These are phyloP conservation scores for Cucumis melo DNA, from an alignment of 306 rosid species.

Conservation along the genomic window DNA sequence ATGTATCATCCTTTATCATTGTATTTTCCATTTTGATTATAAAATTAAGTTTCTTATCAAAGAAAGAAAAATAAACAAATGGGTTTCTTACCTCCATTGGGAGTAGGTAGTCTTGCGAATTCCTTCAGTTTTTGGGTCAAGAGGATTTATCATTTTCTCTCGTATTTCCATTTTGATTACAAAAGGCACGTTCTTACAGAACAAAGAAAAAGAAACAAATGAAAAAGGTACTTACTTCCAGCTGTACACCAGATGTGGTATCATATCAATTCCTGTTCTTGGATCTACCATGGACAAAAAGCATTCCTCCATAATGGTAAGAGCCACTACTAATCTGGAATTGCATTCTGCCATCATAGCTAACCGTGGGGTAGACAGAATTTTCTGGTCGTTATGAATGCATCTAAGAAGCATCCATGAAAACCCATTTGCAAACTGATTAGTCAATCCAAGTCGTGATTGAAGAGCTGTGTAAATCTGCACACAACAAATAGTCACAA, in stretches of 20 bases:
- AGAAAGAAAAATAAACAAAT: background rate
- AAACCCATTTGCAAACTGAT: conserved; percentile 44
- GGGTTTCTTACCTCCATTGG: conserved; percentile 54
- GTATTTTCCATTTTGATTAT: background rate
- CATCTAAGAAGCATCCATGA: conserved; percentile 82
- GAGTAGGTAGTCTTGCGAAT: conserved; percentile 17
- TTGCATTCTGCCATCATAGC: conserved; percentile 92
- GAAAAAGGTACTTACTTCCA: conserved; percentile 62
- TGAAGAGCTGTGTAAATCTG: conserved; percentile 77
- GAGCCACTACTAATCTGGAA: conserved; percentile 83
- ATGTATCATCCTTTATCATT: background rate
- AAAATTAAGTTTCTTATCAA: background rate
- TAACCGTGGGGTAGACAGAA: conserved; percentile 75
- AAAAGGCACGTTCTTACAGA: background rate
- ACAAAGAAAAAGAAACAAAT: background rate
- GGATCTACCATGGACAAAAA: conserved; percentile 92
- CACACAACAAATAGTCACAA: background rate
- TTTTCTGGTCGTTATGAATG: conserved; percentile 78
- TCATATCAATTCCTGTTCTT: conserved; percentile 95
- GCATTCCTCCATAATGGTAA: conserved; percentile 94
- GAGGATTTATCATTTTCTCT: background rate
- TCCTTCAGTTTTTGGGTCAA: conserved; percentile 22
- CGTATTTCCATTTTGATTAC: background rate
- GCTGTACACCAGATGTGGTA: conserved; percentile 81
- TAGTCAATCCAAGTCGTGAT: conserved; percentile 54